phyloP scores from a whole-genome alignment of 2,329 filamentous ascomycete genomes.

The Penicillium brasilianum region DNA sequence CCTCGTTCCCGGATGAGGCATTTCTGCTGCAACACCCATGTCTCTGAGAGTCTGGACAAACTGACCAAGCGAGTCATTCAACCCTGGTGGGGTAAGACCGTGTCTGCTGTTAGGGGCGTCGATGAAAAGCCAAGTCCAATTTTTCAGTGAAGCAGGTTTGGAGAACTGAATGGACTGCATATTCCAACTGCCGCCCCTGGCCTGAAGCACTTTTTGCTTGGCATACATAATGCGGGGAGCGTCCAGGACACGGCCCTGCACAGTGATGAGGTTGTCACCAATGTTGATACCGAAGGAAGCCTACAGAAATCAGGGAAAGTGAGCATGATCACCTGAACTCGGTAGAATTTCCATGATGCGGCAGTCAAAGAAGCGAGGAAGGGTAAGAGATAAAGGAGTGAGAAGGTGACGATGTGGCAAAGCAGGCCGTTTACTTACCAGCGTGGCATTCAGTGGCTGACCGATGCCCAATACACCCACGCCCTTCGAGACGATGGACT shows the following conservation, averaged over 20 bases:
- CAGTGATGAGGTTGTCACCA: constrained; percentile 64
- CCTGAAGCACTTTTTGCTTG: constrained; percentile 28
- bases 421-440: constrained; percentile 41
- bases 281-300: constrained; percentile 64
- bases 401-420: no score
- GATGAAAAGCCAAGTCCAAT: constrained; percentile 40
- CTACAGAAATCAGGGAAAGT: constrained; percentile 24
- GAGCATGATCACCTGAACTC: background rate
- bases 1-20: constrained; percentile 18
- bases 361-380: background rate
- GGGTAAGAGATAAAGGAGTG: background rate
- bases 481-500: constrained; percentile 66
- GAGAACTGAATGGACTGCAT: constrained; percentile 64
- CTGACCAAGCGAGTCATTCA: constrained; percentile 9
- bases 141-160: constrained; percentile 49
- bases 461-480: constrained; percentile 62
- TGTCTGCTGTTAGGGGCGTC: constrained; percentile 7
- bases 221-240: constrained; percentile 67
- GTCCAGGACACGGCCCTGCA: constrained; percentile 70
- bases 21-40: constrained; percentile 33
- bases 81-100: background rate
- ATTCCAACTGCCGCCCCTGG: constrained; percentile 70
- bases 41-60: constrained; percentile 34
- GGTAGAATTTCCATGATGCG: no score
- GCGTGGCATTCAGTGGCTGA: constrained; percentile 47